Evolutionary conservation across 2,329 filamentous ascomycete species (phyloP).

Genomic region (Calycina marina): DNA sequence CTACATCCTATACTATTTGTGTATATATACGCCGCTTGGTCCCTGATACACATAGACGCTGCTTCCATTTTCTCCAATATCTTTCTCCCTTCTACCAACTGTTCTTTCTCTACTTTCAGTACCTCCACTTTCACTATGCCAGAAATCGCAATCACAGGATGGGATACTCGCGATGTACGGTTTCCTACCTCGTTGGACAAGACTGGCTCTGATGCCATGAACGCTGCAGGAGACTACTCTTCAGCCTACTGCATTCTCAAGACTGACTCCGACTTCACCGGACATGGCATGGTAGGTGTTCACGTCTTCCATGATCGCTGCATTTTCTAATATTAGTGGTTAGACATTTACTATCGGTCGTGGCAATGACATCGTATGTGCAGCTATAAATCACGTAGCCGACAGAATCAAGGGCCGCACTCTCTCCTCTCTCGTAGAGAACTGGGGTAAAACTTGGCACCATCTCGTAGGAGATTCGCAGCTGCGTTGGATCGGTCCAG

Average conservation of each 20-base stretch:
- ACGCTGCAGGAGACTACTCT: slow-evolving; percentile 83
- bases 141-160: slow-evolving; percentile 59
- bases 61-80: neutral
- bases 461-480: slow-evolving; percentile 85
- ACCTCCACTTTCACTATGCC: too few species aligned
- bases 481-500: slow-evolving; percentile 83
- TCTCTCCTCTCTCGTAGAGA: slow-evolving; percentile 58
- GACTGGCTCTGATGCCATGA: slow-evolving; percentile 96
- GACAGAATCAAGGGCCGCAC: slow-evolving; percentile 62
- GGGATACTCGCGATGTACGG: slow-evolving; percentile 57
- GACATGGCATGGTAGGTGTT: slow-evolving; percentile 59
- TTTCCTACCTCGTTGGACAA: slow-evolving; percentile 90
- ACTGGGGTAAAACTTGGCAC: slow-evolving; percentile 84
- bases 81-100: neutral
- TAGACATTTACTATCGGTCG: slow-evolving; percentile 72
- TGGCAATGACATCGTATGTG: slow-evolving; percentile 84
- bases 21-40: too few species aligned
- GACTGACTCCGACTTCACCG: slow-evolving; percentile 57
- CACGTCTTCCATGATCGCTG: neutral
- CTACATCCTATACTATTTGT: too few species aligned
- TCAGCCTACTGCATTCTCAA: slow-evolving; percentile 86
- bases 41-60: too few species aligned
- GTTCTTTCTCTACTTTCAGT: too few species aligned
- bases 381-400: slow-evolving; percentile 65
- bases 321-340: slow-evolving; percentile 1